Conservation (phyloP, 2,329 filamentous ascomycete genomes). For the Stagonosporopsis chrysanthemi region DNA sequence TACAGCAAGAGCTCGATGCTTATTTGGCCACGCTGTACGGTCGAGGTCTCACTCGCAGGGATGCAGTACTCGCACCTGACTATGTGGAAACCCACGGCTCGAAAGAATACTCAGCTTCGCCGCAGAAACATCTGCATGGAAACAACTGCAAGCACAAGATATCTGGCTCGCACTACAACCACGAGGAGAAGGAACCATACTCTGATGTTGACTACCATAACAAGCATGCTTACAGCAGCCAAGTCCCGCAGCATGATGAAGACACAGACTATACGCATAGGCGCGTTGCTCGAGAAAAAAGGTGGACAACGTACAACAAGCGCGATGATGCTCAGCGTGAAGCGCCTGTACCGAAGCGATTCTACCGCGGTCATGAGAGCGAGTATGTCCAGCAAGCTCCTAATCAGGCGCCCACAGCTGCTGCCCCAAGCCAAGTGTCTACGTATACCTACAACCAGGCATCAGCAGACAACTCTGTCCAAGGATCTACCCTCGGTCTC, state of each 20-base stretch:
- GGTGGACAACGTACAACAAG: slow-evolving; percentile 19
- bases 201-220: slow-evolving; percentile 10
- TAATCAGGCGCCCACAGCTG: background rate
- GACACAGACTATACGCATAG: slow-evolving; percentile 4
- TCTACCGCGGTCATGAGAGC: slow-evolving; percentile 4
- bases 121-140: background rate
- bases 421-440: background rate
- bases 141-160: slow-evolving; percentile 6
- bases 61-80: background rate
- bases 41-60: background rate
- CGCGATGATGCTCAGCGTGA: background rate
- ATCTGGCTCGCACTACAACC: slow-evolving; percentile 1
- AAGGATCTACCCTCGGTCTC: background rate
- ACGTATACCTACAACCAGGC: background rate
- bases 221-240: slow-evolving; percentile 4
- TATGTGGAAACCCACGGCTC: background rate
- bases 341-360: background rate
- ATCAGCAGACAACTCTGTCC: background rate
- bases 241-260: slow-evolving; percentile 5
- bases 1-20: slow-evolving; percentile 27
- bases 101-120: background rate
- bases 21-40: slow-evolving; percentile 24
- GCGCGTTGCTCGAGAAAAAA: slow-evolving; percentile 12
- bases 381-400: slow-evolving; percentile 4
- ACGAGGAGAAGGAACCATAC: slow-evolving; percentile 8